phyloP scores from a whole-genome alignment of 75 land plant genomes.

The Adiantum capillusveneris region DNA sequence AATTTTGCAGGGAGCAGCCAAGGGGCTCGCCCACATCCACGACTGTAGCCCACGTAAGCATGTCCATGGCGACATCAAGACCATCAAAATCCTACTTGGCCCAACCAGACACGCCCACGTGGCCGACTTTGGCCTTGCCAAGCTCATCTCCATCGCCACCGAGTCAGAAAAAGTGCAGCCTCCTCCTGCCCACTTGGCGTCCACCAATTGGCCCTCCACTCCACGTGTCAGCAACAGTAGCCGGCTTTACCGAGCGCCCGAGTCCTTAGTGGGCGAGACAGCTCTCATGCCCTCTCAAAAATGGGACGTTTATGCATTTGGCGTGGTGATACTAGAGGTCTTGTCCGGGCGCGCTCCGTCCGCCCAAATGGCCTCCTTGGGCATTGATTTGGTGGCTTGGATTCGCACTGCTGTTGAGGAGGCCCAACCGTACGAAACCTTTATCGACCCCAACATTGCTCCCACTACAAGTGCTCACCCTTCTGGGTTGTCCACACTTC shows the following conservation, averaged over 20 bases:
- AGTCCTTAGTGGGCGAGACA: conserved; percentile 12
- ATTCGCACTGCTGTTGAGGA: conserved; percentile 46
- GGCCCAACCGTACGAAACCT: conserved; percentile 37
- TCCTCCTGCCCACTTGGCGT: neutral
- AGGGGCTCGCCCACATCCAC: conserved; percentile 57
- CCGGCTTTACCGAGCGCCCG: conserved; percentile 42
- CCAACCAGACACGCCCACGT: conserved; percentile 46
- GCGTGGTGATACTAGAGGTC: conserved; percentile 49
- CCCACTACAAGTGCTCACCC: conserved; percentile 35
- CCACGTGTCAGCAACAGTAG: neutral
- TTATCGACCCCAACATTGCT: conserved; percentile 48
- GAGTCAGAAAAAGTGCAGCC: neutral
- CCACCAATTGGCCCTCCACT: neutral
- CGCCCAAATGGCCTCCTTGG: conserved; percentile 14
- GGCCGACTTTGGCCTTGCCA: conserved; percentile 58
- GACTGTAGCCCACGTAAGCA: conserved; percentile 68
- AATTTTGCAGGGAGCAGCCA: conserved; percentile 57
- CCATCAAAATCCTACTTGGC: conserved; percentile 57
- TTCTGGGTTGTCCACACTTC: conserved; percentile 39
- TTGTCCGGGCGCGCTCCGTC: conserved; percentile 38
- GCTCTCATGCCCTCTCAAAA: conserved; percentile 35
- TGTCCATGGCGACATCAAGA: conserved; percentile 71
- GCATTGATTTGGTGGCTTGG: conserved; percentile 27
- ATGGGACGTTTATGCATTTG: conserved; percentile 61
- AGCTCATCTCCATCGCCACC: conserved; percentile 6